phyloP scores from a whole-genome alignment of 139 green algal species.

The Volvox reticuliferus region DNA sequence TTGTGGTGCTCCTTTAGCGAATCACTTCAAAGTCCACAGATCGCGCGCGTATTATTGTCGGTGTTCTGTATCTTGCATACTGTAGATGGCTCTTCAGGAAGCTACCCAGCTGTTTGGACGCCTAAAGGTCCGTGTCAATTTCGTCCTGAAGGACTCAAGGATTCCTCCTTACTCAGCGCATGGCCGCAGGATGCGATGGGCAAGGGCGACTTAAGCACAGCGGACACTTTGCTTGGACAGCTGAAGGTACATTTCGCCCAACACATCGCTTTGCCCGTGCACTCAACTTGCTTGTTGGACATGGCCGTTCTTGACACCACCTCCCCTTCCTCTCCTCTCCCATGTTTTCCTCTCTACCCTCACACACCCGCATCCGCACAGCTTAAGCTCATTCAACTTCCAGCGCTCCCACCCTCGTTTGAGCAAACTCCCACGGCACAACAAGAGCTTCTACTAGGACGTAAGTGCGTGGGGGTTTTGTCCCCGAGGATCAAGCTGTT shows the following conservation, averaged over 20 bases:
- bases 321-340: not conserved
- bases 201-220: conserved; percentile 65
- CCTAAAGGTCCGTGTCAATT: conserved; percentile 60
- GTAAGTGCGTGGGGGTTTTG: conserved; percentile 60
- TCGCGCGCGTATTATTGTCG: too few species aligned
- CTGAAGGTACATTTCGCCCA: conserved; percentile 66
- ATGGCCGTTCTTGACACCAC: not conserved
- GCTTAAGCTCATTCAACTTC: conserved; percentile 85
- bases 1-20: too few species aligned
- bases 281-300: not conserved
- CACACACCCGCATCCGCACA: conserved; percentile 55
- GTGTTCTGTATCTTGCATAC: not conserved
- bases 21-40: too few species aligned
- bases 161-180: not conserved
- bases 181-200: conserved; percentile 59
- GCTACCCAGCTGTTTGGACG: conserved; percentile 59
- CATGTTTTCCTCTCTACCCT: too few species aligned
- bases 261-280: not conserved
- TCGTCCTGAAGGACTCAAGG: not conserved
- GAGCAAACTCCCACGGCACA: conserved; percentile 72
- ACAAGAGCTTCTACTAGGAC: conserved; percentile 84
- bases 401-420: conserved; percentile 78
- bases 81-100: conserved; percentile 56
- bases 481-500: not conserved
- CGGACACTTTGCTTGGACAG: conserved; percentile 56